Evolutionary conservation across 345 rosid genomes (phyloP), one percentile per base, ranked within the genome.

Genomic region (Raphanus sativus): DNA sequence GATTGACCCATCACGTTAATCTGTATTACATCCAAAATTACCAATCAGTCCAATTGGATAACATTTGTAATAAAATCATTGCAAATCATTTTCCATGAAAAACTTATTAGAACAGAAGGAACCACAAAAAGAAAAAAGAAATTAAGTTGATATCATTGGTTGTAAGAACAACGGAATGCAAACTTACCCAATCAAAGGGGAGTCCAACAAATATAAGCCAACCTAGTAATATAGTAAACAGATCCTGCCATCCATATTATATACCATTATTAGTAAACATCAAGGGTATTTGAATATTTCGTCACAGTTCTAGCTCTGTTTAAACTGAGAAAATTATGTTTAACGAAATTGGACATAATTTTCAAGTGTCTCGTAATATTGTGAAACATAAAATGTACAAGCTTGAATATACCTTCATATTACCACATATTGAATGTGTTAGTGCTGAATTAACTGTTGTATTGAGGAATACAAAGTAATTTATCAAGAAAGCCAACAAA

Each of bases 151-250:
- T 66, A 40, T 7, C 17, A 24, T 66, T 25, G 10, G 26, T 38
- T 12, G 21, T 28, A 67, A 6, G 16, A 62, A 12, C 5, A 13
- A 62, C 34, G 63, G 33, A 26, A 13, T 61, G 40, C 13, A 62
- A 62, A 62, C 45, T 62, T 21, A 62, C 94, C 79, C 75, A 58
- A 81, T 90, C 90, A 82, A 83, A 86, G 32, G 90, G 89, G 76
- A 90, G 90, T 56, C 93, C 97, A 0, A 90, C 95, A 80, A 91
- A 91, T 61, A 91, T 67, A 56, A 80, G 13, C 97, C 97, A 91
- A 34, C 97, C 97, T 17, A 91, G 69, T 77, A 71, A 84, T 62
- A 91, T 85, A 5, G 97, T 91, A 62, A 89, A 85, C 66, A 91
- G 82, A 76, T 91, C 95, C 97, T 89, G 71, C 55, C 68, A 74